These are phyloP conservation scores for Rhizopus stolonifer DNA, from an alignment of 371 early-diverging fungal species.

Conservation along the genomic window DNA sequence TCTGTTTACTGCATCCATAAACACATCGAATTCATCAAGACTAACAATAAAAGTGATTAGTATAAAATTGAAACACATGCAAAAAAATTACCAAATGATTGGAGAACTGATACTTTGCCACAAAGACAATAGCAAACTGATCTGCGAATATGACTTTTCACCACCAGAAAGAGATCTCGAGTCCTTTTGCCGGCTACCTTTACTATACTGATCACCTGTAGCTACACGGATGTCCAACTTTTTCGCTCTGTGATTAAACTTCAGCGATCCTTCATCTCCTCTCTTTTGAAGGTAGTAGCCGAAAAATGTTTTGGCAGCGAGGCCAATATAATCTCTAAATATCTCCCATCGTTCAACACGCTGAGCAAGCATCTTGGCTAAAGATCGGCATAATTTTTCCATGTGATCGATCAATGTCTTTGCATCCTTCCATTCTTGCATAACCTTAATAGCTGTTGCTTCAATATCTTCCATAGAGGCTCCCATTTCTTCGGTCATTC, in stretches of 20 bases:
- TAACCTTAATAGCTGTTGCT: slow-evolving; percentile 46
- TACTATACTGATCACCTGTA: slow-evolving; percentile 45
- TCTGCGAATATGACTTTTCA: slow-evolving; percentile 98
- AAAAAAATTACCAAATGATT: slow-evolving; percentile 72
- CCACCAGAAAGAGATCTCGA: slow-evolving; percentile 96
- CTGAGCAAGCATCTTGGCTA: slow-evolving; percentile 52
- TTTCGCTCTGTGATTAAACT: slow-evolving; percentile 76
- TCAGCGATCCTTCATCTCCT: slow-evolving; percentile 86
- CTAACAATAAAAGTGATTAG: slow-evolving; percentile 26
- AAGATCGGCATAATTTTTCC: slow-evolving; percentile 31
- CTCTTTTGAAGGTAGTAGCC: slow-evolving; percentile 71
- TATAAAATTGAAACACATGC: background rate
- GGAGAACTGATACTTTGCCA: slow-evolving; percentile 98
- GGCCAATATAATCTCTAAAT: slow-evolving; percentile 73
- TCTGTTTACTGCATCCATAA: slow-evolving; percentile 99
- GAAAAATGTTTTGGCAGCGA: slow-evolving; percentile 76
- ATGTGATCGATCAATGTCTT: slow-evolving; percentile 53
- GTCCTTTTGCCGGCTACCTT: slow-evolving; percentile 70
- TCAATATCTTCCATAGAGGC: slow-evolving; percentile 59
- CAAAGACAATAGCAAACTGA: slow-evolving; percentile 93
- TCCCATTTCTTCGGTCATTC: slow-evolving; percentile 4
- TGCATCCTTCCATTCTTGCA: slow-evolving; percentile 58
- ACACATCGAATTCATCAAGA: slow-evolving; percentile 99
- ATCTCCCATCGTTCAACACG: slow-evolving; percentile 67
- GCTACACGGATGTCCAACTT: slow-evolving; percentile 63